These are phyloP conservation scores for Eremochloa ophiuroides DNA, from an alignment of 176 grass and related monocot genomes.

Conservation along the genomic window DNA sequence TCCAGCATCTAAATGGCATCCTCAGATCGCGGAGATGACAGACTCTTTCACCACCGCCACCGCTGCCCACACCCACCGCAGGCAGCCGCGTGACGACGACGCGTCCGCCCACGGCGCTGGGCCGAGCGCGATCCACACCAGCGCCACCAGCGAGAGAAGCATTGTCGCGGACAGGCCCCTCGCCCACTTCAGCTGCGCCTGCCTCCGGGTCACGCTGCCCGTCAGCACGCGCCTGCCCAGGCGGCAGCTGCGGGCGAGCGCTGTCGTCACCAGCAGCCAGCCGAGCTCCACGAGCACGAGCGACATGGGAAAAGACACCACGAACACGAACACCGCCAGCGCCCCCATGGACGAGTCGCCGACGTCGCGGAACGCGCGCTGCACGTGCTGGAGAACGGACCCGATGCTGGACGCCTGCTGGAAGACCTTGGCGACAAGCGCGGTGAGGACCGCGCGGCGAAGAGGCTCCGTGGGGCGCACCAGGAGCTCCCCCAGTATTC, in stretches of 20 bases:
- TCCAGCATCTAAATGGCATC: no score
- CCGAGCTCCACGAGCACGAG: slow-evolving; percentile 30
- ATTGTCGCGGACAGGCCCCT: slow-evolving; percentile 37
- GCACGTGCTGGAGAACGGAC: slow-evolving; percentile 14
- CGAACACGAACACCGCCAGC: slow-evolving; percentile 27
- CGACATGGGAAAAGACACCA: slow-evolving; percentile 7
- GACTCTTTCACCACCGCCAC: background rate
- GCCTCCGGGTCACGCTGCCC: background rate
- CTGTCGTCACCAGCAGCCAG: slow-evolving; percentile 4
- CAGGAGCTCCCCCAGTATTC: background rate
- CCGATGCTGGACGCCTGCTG: slow-evolving; percentile 36
- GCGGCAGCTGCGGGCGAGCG: background rate
- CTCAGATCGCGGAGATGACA: background rate
- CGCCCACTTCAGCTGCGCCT: slow-evolving; percentile 33
- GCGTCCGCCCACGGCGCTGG: slow-evolving; percentile 28
- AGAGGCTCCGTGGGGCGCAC: slow-evolving; percentile 40
- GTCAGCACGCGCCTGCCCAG: background rate
- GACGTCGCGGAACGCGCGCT: slow-evolving; percentile 13
- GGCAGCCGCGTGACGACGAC: slow-evolving; percentile 12
- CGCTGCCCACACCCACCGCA: background rate
- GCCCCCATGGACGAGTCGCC: slow-evolving; percentile 6
- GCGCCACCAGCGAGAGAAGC: slow-evolving; percentile 32
- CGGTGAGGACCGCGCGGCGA: slow-evolving; percentile 15
- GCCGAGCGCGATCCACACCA: slow-evolving; percentile 36
- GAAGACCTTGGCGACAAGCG: slow-evolving; percentile 44